Conservation (phyloP, 495 filamentous ascomycete genomes). For the Xylaria bambusicola region DNA sequence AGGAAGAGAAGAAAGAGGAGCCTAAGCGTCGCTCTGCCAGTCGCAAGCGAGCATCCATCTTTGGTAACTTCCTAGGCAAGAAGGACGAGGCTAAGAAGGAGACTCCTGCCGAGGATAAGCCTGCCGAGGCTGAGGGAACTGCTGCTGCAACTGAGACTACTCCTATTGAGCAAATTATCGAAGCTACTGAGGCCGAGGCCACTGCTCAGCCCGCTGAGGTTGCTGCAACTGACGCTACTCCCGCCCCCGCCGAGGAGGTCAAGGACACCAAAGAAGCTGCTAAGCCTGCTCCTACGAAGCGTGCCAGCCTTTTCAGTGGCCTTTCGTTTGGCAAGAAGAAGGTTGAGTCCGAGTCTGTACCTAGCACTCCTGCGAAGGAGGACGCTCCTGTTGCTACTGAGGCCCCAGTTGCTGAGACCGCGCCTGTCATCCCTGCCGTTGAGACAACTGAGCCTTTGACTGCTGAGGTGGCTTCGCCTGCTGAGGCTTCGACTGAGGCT, state of each 20-base stretch:
- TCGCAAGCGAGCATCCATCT: conserved; percentile 83
- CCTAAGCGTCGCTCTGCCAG: conserved; percentile 73
- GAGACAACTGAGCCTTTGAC: conserved; percentile 58
- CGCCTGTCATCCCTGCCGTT: conserved; percentile 60
- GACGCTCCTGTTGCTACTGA: conserved; percentile 39
- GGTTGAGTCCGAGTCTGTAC: conserved; percentile 37
- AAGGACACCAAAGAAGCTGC: conserved; percentile 33
- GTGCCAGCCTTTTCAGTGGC: conserved; percentile 54
- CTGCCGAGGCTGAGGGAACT: conserved; percentile 36
- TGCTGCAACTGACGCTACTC: too few species aligned
- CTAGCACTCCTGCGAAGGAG: conserved; percentile 36
- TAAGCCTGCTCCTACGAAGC: conserved; percentile 45
- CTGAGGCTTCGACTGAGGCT: conserved; percentile 44
- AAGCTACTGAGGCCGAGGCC: conserved; percentile 41
- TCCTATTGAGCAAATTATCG: conserved; percentile 25
- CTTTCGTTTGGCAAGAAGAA: conserved; percentile 58
- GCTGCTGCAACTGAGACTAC: conserved; percentile 35
- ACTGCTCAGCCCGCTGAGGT: conserved; percentile 33
- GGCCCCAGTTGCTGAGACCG: conserved; percentile 51
- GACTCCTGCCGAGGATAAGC: conserved; percentile 50
- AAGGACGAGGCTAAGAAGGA: conserved; percentile 69
- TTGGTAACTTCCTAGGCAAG: conserved; percentile 74
- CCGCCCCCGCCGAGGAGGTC: conserved; percentile 36
- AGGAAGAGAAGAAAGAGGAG: conserved; percentile 49
- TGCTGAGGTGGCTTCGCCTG: conserved; percentile 47